Evolutionary conservation across 2,329 filamentous ascomycete species (phyloP), one percentile per base, ranked within the genome.

Genomic region (Talaromyces rugulosus): DNA sequence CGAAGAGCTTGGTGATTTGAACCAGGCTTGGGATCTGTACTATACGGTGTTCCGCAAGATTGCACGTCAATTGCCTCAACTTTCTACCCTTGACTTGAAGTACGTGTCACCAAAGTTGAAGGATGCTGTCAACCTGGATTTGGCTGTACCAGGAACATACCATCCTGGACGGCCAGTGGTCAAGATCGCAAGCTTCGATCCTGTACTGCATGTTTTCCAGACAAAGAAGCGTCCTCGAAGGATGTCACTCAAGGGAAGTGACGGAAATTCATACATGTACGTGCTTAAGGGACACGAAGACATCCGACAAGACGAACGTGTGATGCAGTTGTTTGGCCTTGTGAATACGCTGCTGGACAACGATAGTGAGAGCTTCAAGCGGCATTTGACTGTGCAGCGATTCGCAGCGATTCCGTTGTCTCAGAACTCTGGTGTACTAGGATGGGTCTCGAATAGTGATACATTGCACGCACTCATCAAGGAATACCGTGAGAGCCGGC

Each of bases 11-110:
- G 94, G 91, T 55, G 96, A 99, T 74, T 85, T 99, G 53, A 99
- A 98, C 72, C 92, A 96, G 76, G 95, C 95, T 6, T 99, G 95
- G 95, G 96, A 99, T 77, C 85, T 99, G 14, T 99, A 99, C 78
- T 99, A 99, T 77, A 92, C 96, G 67, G 95, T 98, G 0, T 99
- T 99, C 86, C 88, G 93, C 64, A 91, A 96, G 73, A 98, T 99
- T 72, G 90, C 90, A 55, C 87, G 94, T 65, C 96, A 99, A 76
- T 80, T 99, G 55, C 93, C 92, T 3, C 95, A 98, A 70, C 85
- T 99, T 66, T 96, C 92, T 68, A 91, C 89, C 59, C 84, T 99
- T 50, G 96, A 99, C 77, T 82, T 99, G 68, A 92, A 96, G 65
- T 99, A 99, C 75, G 96, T 96, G 69, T 99, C 94, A 18, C 96